Base-by-base conservation (phyloP, 148 eudicot species). In the Rhododendron vialii region DNA sequence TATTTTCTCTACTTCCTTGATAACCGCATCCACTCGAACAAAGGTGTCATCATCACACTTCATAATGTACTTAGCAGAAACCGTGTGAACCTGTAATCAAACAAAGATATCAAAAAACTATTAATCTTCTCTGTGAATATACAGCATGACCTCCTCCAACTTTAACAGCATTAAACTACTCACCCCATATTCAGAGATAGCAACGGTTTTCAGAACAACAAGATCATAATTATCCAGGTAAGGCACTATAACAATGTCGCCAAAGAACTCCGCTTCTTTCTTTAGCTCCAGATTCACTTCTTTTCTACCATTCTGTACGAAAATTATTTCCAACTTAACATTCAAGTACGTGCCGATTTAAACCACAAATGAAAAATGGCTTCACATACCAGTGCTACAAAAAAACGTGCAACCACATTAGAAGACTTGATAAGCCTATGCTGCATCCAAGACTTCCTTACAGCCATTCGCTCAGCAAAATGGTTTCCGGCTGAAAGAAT, bases 11-110 rank as follows among this genome's bases (percentile, higher is more conserved):
- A 93, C 93, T 93, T 92, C 95, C 43, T 89, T 87, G 74, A 94
- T 81, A 43, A 96, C 90, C 11, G 92, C 96, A 85, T 96, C 99
- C 79, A 95, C 91, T 38, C 98, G 89, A 77, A 96, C 95, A 90
- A 95, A 96, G 24, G 99, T 95, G 86, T 96, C 99, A 82, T 96
- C 99, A 84, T 96, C 99, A 81, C 99, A 92, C 92, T 96, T 96
- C 99, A 96, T 96, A 28, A 95, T 93, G 84, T 92, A 89, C 78
- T 93, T 96, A n/a, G 98, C 99, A 78, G 90, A 89, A 59, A 93
- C 93, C 26, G 93, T 93, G 48, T 92, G 93, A 75, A 94, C 94
- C 99, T 96, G 88, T 53, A 22, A 84, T 51, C 82, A 50, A 75
- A 81, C 76, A 73, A 71, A 45, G 55, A 47, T 18, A 50, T 73